These are phyloP conservation scores for Canavalia gladiata DNA, from an alignment of 306 rosid species.

Conservation along the genomic window DNA sequence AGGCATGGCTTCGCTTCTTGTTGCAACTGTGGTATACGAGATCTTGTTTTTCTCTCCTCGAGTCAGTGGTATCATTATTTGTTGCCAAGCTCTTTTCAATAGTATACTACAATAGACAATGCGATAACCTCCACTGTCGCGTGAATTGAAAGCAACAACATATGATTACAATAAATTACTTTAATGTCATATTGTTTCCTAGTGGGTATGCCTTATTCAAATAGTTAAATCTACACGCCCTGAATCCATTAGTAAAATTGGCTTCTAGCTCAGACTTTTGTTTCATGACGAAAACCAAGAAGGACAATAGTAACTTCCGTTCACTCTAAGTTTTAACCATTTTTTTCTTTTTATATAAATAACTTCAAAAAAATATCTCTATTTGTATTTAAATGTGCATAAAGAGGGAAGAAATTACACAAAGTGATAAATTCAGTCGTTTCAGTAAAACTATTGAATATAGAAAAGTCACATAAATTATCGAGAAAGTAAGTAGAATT, in stretches of 20 bases:
- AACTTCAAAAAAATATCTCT: too few relatives aligned
- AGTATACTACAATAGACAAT: slow-evolving; percentile 21
- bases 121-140: slow-evolving; percentile 39
- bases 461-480: too few relatives aligned
- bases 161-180: slow-evolving; percentile 15
- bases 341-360: too few relatives aligned
- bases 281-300: too few relatives aligned
- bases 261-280: neutral
- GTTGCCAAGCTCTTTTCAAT: slow-evolving; percentile 37
- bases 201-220: neutral
- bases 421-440: too few relatives aligned
- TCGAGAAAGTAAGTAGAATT: too few relatives aligned
- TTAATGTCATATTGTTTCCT: neutral
- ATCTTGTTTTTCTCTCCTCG: neutral
- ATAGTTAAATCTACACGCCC: neutral
- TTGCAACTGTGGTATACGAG: slow-evolving; percentile 8
- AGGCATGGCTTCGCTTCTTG: slow-evolving; percentile 13
- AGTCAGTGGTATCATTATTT: neutral
- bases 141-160: slow-evolving; percentile 15
- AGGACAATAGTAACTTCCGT: too few relatives aligned
- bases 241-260: neutral
- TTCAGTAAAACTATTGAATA: too few relatives aligned
- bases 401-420: too few relatives aligned
- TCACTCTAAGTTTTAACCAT: neutral
- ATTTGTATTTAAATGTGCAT: too few relatives aligned